Percentiles rank a stretch among this genome's conserved stretches.
Conservation (phyloP, 345 rosid species). For the Syzygium aromaticum region DNA sequence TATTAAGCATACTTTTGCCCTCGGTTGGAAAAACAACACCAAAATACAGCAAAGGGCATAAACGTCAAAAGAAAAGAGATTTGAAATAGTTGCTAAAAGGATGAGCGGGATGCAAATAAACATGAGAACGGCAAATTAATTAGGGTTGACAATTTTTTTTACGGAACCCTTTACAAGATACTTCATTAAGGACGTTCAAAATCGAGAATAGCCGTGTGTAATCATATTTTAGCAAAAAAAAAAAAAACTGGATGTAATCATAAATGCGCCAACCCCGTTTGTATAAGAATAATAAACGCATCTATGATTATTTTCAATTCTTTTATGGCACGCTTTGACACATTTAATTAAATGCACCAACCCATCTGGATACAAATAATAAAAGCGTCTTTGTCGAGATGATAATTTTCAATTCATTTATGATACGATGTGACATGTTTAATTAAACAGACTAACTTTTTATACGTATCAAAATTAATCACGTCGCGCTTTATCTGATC, state of each 20-base stretch:
- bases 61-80: neutral
- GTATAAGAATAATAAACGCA: neutral
- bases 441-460: neutral
- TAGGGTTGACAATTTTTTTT: neutral
- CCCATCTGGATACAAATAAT: neutral
- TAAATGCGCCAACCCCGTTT: neutral
- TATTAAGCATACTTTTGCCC: neutral
- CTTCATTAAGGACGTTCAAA: neutral
- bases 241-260: neutral
- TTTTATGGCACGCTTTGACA: neutral
- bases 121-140: neutral
- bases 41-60: neutral
- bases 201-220: neutral
- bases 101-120: neutral
- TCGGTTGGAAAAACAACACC: neutral
- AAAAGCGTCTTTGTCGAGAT: neutral
- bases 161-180: too few species aligned
- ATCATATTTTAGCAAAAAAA: neutral
- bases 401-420: neutral
- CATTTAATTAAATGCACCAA: neutral
- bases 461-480: neutral
- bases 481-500: neutral
- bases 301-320: neutral
- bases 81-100: neutral
- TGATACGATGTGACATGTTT: neutral